These are phyloP conservation scores for Suhomyces prunicola DNA, from an alignment of 805 yeast genomes.

Conservation along the genomic window DNA sequence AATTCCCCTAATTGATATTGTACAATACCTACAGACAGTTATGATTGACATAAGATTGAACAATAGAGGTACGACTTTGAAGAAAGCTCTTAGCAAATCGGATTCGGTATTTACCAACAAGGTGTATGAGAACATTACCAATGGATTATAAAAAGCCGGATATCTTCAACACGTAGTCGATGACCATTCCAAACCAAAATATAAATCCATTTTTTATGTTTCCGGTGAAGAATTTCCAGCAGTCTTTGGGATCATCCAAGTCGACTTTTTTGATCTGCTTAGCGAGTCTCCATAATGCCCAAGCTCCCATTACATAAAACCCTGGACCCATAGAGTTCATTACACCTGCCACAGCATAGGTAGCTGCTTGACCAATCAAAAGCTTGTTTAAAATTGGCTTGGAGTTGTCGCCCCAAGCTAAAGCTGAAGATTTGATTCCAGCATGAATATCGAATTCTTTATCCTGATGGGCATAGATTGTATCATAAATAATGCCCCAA, in stretches of 20 bases:
- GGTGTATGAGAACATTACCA: constrained; percentile 19
- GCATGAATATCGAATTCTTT: constrained; percentile 82
- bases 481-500: constrained; percentile 96
- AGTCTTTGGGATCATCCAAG: constrained; percentile 71
- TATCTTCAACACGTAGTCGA: constrained; percentile 58
- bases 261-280: constrained; percentile 71
- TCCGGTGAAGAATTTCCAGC: constrained; percentile 77
- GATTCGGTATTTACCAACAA: constrained; percentile 21
- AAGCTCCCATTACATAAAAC: constrained; percentile 60
- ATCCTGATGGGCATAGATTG: constrained; percentile 97
- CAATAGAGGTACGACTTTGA: constrained; percentile 16
- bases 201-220: constrained; percentile 77
- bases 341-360: constrained; percentile 65
- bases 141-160: constrained; percentile 39
- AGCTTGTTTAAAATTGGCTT: constrained; percentile 65
- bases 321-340: constrained; percentile 85
- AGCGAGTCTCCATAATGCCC: constrained; percentile 67
- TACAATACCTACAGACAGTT: constrained; percentile 21
- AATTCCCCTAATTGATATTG: constrained; percentile 27
- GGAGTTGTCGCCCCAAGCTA: constrained; percentile 85
- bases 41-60: constrained; percentile 18
- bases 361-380: constrained; percentile 63
- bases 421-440: constrained; percentile 93
- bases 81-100: constrained; percentile 28
- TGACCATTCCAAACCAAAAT: constrained; percentile 60